These are phyloP conservation scores for Rhizopus sp. DNA, from an alignment of 371 early-diverging fungal species.

Conservation along the genomic window DNA sequence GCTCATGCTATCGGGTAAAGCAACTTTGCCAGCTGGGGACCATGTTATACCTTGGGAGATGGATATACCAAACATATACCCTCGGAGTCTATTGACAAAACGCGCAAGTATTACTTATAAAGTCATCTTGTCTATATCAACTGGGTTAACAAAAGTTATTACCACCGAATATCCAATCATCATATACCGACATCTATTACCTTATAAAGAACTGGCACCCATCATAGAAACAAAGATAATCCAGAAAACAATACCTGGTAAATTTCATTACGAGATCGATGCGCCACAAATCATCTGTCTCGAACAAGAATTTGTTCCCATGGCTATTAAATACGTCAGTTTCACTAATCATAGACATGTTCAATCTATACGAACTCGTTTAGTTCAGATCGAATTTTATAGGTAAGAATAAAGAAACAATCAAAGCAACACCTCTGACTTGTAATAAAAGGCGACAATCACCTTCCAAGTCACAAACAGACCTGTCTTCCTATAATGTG, in stretches of 20 bases:
- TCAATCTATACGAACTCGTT: slow-evolving; percentile 29
- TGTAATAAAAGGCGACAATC: slow-evolving; percentile 29
- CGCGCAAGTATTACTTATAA: slow-evolving; percentile 38
- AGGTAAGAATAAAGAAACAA: slow-evolving; percentile 23
- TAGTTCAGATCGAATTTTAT: slow-evolving; percentile 41
- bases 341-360: slow-evolving; percentile 39
- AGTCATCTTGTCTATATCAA: slow-evolving; percentile 30
- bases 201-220: slow-evolving; percentile 37
- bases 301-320: slow-evolving; percentile 35
- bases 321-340: slow-evolving; percentile 37
- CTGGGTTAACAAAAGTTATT: slow-evolving; percentile 31
- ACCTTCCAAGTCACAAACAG: slow-evolving; percentile 34
- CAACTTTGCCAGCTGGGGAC: slow-evolving; percentile 31
- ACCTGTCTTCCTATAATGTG: slow-evolving; percentile 22
- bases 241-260: slow-evolving; percentile 39
- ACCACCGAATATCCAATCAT: slow-evolving; percentile 43
- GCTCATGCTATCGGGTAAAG: slow-evolving; percentile 26
- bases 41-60: slow-evolving; percentile 38
- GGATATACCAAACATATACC: slow-evolving; percentile 42
- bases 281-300: slow-evolving; percentile 38
- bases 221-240: slow-evolving; percentile 36
- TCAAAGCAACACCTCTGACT: background rate
- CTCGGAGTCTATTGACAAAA: slow-evolving; percentile 35
- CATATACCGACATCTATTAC: slow-evolving; percentile 33
- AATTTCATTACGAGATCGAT: slow-evolving; percentile 48